Evolutionary conservation across 2,329 filamentous ascomycete genomes (phyloP).

Genomic region (Emmonsiellopsis sp.): DNA sequence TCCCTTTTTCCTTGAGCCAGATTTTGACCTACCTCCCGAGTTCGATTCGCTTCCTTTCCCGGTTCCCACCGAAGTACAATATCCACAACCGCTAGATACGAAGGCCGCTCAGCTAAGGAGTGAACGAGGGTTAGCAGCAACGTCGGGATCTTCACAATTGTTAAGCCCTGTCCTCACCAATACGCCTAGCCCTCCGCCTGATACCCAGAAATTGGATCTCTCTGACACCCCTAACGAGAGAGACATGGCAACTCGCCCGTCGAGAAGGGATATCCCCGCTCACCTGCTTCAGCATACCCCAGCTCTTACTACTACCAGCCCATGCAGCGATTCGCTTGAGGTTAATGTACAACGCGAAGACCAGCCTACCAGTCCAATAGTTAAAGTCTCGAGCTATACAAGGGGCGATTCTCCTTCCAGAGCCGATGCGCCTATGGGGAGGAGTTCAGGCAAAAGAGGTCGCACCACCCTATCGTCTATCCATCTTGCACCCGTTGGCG

Average conservation of each 20-base stretch:
- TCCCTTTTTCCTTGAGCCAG: slow-evolving; percentile 13
- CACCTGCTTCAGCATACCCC: slow-evolving; percentile 15
- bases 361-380: slow-evolving; percentile 31
- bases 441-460: slow-evolving; percentile 17
- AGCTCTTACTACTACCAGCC: slow-evolving; percentile 16
- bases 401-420: slow-evolving; percentile 35
- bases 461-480: slow-evolving; percentile 24
- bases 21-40: slow-evolving; percentile 13
- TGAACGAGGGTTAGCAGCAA: neutral
- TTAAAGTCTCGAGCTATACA: slow-evolving; percentile 34
- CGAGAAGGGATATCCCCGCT: slow-evolving; percentile 9
- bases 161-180: slow-evolving; percentile 24
- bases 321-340: slow-evolving; percentile 17
- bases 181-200: slow-evolving; percentile 20
- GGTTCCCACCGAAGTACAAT: neutral
- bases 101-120: neutral
- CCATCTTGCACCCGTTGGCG: slow-evolving; percentile 25
- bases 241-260: slow-evolving; percentile 4
- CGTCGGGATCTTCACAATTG: slow-evolving; percentile 19
- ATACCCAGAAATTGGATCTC: slow-evolving; percentile 9
- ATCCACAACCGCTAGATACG: neutral
- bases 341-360: slow-evolving; percentile 15
- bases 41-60: neutral
- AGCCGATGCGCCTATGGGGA: slow-evolving; percentile 14
- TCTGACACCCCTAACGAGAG: slow-evolving; percentile 1